Conservation (phyloP, 1,139 yeast genomes). For the Blastobotrys capitulatus region DNA sequence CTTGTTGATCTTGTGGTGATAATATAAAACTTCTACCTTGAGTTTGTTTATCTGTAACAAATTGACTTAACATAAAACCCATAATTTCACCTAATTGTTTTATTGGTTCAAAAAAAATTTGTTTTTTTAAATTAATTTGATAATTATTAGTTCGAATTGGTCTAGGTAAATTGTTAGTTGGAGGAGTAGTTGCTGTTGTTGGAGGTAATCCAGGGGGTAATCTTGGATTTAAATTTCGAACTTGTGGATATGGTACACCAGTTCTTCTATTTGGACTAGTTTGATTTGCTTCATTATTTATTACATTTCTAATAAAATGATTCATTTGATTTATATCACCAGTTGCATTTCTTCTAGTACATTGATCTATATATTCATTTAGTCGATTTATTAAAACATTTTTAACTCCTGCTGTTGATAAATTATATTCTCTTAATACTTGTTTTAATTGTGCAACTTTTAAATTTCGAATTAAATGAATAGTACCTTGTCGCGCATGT, state of each 20-base stretch:
- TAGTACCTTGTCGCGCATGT: background rate
- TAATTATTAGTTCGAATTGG: background rate
- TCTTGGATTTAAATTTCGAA: no score
- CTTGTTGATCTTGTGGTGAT: constrained; percentile 12
- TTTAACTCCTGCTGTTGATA: constrained; percentile 30
- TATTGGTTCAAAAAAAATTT: constrained; percentile 30
- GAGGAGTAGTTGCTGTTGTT: no score
- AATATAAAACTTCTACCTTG: constrained; percentile 18
- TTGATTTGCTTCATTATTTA: background rate
- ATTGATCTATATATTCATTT: constrained; percentile 10
- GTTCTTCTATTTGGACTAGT: background rate
- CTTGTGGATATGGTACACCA: background rate
- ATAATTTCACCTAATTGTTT: constrained; percentile 23
- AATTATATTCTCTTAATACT: constrained; percentile 23
- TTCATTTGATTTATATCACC: background rate
- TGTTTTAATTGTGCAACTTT: constrained; percentile 28
- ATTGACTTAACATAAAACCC: constrained; percentile 19
- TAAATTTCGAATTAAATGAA: constrained; percentile 1
- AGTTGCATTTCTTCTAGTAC: background rate
- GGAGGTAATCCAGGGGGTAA: no score
- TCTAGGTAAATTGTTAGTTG: no score
- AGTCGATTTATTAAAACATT: constrained; percentile 29
- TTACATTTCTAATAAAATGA: background rate
- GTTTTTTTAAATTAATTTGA: constrained; percentile 21
- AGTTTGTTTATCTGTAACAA: constrained; percentile 16